A percentile compares a stretch with the other conserved stretches of the same genome.
Evolutionary conservation across 2,329 filamentous ascomycete genomes (phyloP).

Genomic region (Colletotrichum plurivorum): DNA sequence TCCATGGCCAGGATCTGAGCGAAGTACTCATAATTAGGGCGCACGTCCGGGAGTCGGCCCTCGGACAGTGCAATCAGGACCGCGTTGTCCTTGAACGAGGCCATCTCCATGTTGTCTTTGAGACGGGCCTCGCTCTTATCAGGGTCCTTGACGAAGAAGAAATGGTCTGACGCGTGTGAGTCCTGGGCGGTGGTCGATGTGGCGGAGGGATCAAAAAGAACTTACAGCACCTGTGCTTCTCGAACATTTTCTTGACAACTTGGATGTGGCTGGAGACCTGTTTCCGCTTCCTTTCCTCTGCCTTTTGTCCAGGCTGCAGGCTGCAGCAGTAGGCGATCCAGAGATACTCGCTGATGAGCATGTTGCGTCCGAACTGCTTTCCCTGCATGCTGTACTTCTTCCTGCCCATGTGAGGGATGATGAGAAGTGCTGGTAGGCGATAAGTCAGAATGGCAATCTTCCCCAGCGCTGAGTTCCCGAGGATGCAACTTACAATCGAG

Average conservation of each 20-base stretch:
- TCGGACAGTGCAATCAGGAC: constrained; percentile 74
- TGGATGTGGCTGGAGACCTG: constrained; percentile 81
- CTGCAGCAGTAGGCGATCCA: constrained; percentile 66
- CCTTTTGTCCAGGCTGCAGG: constrained; percentile 61
- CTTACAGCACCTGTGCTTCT: constrained; percentile 74
- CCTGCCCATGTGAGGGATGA: constrained; percentile 76
- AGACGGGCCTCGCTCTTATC: constrained; percentile 68
- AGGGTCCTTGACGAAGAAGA: constrained; percentile 69
- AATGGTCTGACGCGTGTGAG: constrained; percentile 62
- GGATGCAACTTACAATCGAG: constrained; percentile 69
- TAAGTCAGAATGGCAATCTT: neutral
- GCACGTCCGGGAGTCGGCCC: constrained; percentile 68
- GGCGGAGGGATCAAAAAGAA: constrained; percentile 42
- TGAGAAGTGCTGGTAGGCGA: constrained; percentile 66
- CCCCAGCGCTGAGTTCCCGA: neutral
- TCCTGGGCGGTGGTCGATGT: neutral
- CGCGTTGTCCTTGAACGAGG: constrained; percentile 75
- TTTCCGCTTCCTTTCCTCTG: constrained; percentile 69
- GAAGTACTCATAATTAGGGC: constrained; percentile 75
- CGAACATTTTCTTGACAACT: constrained; percentile 77
- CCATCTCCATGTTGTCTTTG: constrained; percentile 58
- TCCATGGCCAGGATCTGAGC: constrained; percentile 68
- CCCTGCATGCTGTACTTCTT: constrained; percentile 76
- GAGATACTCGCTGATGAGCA: constrained; percentile 78
- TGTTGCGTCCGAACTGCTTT: constrained; percentile 77